Percentiles rank a stretch among this genome's conserved stretches.
phyloP scores from a whole-genome alignment of 164 flowering plant genomes.

The Pachysandra terminalis region DNA sequence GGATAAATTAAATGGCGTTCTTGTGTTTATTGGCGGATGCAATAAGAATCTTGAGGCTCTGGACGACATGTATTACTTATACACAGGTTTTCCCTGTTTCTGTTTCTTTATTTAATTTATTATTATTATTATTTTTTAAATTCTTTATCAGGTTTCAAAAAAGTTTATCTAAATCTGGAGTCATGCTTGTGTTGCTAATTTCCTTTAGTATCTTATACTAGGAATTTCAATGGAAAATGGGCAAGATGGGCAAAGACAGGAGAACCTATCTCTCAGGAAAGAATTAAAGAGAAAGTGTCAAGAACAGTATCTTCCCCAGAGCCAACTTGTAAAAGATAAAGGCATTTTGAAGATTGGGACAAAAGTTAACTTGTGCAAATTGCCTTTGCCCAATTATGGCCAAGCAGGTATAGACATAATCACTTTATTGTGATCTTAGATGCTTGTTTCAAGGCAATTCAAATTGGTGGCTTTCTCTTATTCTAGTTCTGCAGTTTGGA shows the following conservation, averaged over 20 bases:
- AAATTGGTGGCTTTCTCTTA: not conserved
- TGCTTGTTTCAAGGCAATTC: not conserved
- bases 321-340: slow-evolving; percentile 29
- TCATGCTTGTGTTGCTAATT: slow-evolving; percentile 7
- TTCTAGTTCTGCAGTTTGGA: not conserved
- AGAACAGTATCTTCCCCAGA: slow-evolving; percentile 41
- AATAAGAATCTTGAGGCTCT: slow-evolving; percentile 82
- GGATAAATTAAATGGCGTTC: slow-evolving; percentile 57
- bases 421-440: not conserved
- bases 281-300: slow-evolving; percentile 83
- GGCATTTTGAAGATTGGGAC: slow-evolving; percentile 11
- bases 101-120: slow-evolving; percentile 1
- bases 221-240: slow-evolving; percentile 50
- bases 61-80: slow-evolving; percentile 83
- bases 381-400: slow-evolving; percentile 22
- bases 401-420: slow-evolving; percentile 43
- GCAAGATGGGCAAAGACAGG: slow-evolving; percentile 50
- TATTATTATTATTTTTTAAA: not conserved
- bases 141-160: not conserved
- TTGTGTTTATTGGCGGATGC: slow-evolving; percentile 90
- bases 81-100: slow-evolving; percentile 64
- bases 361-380: slow-evolving; percentile 9
- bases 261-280: slow-evolving; percentile 79
- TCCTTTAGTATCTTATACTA: slow-evolving; percentile 20
- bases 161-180: slow-evolving; percentile 7